Evolutionary conservation across 176 grass and related monocot species (phyloP).

Genomic region (Aegilops sharonensis): DNA sequence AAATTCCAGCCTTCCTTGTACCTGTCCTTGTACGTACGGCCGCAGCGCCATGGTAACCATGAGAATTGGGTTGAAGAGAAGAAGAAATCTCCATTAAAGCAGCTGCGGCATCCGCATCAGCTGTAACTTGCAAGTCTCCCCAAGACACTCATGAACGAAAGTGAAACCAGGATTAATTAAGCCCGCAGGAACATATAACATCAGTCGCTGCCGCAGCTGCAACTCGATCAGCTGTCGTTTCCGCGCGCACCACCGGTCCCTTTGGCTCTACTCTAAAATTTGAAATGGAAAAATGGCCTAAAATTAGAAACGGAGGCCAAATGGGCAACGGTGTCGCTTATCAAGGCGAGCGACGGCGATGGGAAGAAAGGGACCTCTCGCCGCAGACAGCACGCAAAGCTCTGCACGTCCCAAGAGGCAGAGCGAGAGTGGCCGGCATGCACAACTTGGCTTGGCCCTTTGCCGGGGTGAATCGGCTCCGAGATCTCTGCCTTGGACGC

Average conservation of each 20-base stretch:
- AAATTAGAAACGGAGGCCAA: background rate
- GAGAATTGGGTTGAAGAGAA: background rate
- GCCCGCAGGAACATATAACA: background rate
- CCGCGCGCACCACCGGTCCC: background rate
- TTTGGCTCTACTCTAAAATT: background rate
- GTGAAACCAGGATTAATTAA: slow-evolving; percentile 3
- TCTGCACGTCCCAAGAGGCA: background rate
- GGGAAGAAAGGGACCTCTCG: background rate
- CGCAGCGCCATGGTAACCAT: background rate
- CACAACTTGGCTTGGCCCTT: background rate
- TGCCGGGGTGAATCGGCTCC: slow-evolving; percentile 9
- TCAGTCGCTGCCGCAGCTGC: background rate
- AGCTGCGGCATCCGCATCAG: slow-evolving; percentile 16
- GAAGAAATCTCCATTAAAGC: slow-evolving; percentile 5
- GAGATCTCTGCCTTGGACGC: slow-evolving; percentile 29
- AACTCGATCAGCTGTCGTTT: background rate
- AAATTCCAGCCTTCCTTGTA: background rate
- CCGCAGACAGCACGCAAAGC: background rate
- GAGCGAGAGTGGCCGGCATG: background rate
- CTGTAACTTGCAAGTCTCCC: slow-evolving; percentile 34
- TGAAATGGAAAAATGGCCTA: background rate
- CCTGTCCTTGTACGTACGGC: slow-evolving; percentile 16
- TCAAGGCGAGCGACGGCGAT: background rate
- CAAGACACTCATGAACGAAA: background rate
- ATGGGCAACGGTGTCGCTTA: background rate